phyloP scores from a whole-genome alignment of 2,329 filamentous ascomycete genomes.

The Ilyonectria robusta region DNA sequence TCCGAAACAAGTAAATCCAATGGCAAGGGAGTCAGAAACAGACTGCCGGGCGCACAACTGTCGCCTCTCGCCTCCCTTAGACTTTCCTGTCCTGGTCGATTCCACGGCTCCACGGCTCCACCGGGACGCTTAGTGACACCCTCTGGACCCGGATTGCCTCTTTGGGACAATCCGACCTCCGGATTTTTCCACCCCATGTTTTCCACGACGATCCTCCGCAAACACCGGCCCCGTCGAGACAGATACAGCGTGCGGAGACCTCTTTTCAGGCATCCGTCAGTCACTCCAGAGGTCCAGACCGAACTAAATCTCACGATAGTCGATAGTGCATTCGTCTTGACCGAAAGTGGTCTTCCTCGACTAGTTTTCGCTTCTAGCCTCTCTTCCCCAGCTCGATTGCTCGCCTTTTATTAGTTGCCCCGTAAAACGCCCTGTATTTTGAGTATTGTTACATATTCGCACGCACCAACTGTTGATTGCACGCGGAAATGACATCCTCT shows the following conservation, averaged over 20 bases:
- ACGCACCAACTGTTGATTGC: too few relatives aligned
- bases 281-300: background rate
- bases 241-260: background rate
- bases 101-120: slow-evolving; percentile 4
- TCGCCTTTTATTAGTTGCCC: slow-evolving; percentile 1
- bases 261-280: background rate
- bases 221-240: slow-evolving; percentile 22
- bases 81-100: slow-evolving; percentile 3
- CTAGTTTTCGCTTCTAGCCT: background rate
- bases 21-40: background rate
- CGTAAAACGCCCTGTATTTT: background rate
- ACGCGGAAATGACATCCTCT: too few relatives aligned
- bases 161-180: slow-evolving; percentile 37
- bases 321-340: background rate
- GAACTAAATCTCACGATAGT: background rate
- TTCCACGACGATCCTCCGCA: slow-evolving; percentile 22
- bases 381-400: slow-evolving; percentile 3
- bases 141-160: slow-evolving; percentile 37
- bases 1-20: slow-evolving; percentile 3
- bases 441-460: too few relatives aligned
- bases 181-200: slow-evolving; percentile 11
- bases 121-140: slow-evolving; percentile 9
- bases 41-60: slow-evolving; percentile 1
- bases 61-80: slow-evolving; percentile 7
- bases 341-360: background rate